Base-by-base conservation (phyloP, 768 basidiomycete genomes). In the Cystofilobasidium bisporidii region DNA sequence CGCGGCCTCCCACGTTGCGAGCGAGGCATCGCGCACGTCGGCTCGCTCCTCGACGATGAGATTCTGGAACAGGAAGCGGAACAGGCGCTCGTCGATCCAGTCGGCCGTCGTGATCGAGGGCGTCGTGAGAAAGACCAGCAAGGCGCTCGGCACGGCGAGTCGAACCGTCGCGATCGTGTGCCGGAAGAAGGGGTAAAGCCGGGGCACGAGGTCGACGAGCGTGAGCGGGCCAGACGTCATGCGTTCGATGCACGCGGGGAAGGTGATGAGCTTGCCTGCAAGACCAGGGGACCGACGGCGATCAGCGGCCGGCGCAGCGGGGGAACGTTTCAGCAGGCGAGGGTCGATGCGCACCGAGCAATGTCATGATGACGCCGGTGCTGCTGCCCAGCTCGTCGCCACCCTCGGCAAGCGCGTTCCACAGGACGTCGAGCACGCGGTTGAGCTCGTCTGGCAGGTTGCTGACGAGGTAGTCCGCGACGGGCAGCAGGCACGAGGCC, bases 371-470 rank as follows among this genome's bases (percentile, higher is more conserved):
- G 14, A 89, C 87, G 47, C 92, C 92, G 45, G 96, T 91, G 68
- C 93, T 97, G 61, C 91, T 97, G 71, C 91, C 91, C 3, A 99
- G 78, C 72, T 99, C 96, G 76, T 99, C 96, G 74, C 91, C 93
- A 84, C 94, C 91, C 72, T 90, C 88, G 30, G 83, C 83, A 43
- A 99, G 78, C 73, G 93, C 97, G 69, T 82, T 83, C 92, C 94
- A 97, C 10, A 99, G 79, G 2, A 96, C 89, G 11, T 86, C 80
- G 61, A 98, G 80, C 32, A 99, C 84, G 18, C 81, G 81, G 62
- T 83, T 81, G 1, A 97, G 80, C 15, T 86, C 84, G 53, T 86
- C 84, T 0, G 76, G 67, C 11, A 97, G 78, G 69, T 84, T 83
- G 32, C 84, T 79, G 5, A 96, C 90, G 40, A 99, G 82, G 69